A percentile compares a stretch with the other conserved stretches of the same genome.
Conservation (phyloP, 805 yeast genomes). For the Monosporozyma aerobia region DNA sequence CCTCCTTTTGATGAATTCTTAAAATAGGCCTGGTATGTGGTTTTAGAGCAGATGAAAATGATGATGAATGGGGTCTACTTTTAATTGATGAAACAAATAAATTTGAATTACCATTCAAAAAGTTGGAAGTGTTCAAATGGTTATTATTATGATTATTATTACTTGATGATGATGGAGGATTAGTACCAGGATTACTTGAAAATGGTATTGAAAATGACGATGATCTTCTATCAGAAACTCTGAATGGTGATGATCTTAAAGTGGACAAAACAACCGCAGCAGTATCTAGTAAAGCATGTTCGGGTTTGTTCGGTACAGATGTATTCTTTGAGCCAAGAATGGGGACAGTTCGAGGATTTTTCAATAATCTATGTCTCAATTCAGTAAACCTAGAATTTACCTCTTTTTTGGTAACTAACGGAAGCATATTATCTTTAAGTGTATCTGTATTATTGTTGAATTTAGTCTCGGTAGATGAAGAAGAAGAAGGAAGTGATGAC, state of each 20-base stretch:
- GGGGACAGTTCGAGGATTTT: conserved; percentile 14
- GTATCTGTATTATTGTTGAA: conserved; percentile 1
- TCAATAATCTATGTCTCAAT: conserved; percentile 21
- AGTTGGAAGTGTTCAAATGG: not conserved
- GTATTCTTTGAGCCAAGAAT: not conserved
- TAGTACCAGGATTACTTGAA: not conserved
- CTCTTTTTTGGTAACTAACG: conserved; percentile 5
- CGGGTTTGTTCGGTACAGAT: not conserved
- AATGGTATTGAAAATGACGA: conserved; percentile 4
- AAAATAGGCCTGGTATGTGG: conserved; percentile 18
- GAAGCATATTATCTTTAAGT: not conserved
- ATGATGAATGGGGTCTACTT: conserved; percentile 25
- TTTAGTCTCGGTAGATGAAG: not conserved
- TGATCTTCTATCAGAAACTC: conserved; percentile 13
- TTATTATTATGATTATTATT: not conserved
- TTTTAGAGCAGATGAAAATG: conserved; percentile 11
- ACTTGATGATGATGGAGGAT: not conserved
- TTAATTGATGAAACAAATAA: not conserved
- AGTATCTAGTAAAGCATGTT: conserved; percentile 17
- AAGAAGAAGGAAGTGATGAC: not conserved
- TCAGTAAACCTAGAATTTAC: conserved; percentile 28
- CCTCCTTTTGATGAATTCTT: conserved; percentile 19
- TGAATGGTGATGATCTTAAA: conserved; percentile 29
- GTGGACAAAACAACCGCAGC: conserved; percentile 29
- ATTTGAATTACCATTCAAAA: not conserved